Conservation (phyloP, 1,284 basidiomycete genomes). For the Marasmius oreades region DNA sequence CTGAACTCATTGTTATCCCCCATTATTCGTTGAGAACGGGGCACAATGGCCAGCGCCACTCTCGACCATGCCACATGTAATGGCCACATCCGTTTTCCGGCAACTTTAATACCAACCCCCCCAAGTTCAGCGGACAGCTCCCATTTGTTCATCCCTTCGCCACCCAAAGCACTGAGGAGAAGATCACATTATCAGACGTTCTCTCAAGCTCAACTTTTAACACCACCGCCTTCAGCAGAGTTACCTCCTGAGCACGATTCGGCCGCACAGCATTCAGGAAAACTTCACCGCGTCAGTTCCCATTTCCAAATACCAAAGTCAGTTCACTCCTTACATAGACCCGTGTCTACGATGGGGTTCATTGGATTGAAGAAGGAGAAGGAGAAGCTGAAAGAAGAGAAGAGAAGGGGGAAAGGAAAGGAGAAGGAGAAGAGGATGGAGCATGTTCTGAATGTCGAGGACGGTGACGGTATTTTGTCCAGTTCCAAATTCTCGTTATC, state of each 20-base stretch:
- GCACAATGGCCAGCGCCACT: not conserved
- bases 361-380: constrained; percentile 20
- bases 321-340: not conserved
- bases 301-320: not conserved
- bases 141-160: constrained; percentile 2
- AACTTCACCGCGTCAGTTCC: not conserved
- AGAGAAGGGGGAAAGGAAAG: constrained; percentile 6
- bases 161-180: constrained; percentile 8
- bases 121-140: constrained; percentile 1
- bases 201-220: constrained; percentile 16
- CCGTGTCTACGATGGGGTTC: constrained; percentile 27
- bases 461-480: not conserved
- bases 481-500: not conserved
- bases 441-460: not conserved
- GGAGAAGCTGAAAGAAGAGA: constrained; percentile 17
- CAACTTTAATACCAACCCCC: constrained; percentile 1
- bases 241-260: constrained; percentile 9
- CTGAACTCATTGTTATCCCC: not conserved
- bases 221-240: constrained; percentile 13
- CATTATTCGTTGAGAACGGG: not conserved
- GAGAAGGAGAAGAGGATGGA: constrained; percentile 10
- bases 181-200: constrained; percentile 22
- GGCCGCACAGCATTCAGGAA: constrained; percentile 10
- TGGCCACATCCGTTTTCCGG: not conserved
- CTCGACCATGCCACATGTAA: not conserved